These are phyloP conservation scores for Xylaria hypoxylon DNA, from an alignment of 2,329 filamentous ascomycete species.

Conservation along the genomic window DNA sequence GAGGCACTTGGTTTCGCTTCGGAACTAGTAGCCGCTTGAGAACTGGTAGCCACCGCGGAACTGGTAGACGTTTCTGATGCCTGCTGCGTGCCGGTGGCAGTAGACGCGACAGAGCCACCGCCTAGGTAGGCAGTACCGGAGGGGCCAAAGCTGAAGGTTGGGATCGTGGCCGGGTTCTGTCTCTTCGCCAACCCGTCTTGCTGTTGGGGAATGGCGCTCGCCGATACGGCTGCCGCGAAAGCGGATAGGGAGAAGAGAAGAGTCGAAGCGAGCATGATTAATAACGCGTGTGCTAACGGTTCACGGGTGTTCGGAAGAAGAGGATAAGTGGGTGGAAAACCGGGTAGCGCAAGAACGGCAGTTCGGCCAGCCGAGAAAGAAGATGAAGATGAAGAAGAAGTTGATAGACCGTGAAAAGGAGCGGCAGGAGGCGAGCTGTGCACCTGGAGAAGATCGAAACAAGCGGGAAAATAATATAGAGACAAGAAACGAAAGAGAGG, in stretches of 20 bases:
- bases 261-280: slow-evolving; percentile 26
- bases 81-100: not conserved
- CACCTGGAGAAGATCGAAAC: slow-evolving; percentile 31
- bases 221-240: slow-evolving; percentile 16
- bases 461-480: not conserved
- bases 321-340: not conserved
- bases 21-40: not conserved
- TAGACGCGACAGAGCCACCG: not conserved
- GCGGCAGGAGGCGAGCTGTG: slow-evolving; percentile 25
- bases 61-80: not conserved
- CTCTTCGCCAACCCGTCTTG: slow-evolving; percentile 15
- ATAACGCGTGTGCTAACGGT: no score
- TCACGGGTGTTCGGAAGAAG: not conserved
- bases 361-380: slow-evolving; percentile 33
- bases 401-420: slow-evolving; percentile 16
- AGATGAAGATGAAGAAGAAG: not conserved
- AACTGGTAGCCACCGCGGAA: not conserved
- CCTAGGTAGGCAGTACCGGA: slow-evolving; percentile 21
- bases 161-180: slow-evolving; percentile 28
- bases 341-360: slow-evolving; percentile 20
- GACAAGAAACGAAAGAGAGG: slow-evolving; percentile 30
- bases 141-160: slow-evolving; percentile 29
- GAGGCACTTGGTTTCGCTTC: not conserved
- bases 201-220: slow-evolving; percentile 24
- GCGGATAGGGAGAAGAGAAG: slow-evolving; percentile 22